A percentile compares a stretch with the other conserved stretches of the same genome.
Evolutionary conservation across 164 flowering plant species (phyloP).

Genomic region (Dillenia suffruticosa): DNA sequence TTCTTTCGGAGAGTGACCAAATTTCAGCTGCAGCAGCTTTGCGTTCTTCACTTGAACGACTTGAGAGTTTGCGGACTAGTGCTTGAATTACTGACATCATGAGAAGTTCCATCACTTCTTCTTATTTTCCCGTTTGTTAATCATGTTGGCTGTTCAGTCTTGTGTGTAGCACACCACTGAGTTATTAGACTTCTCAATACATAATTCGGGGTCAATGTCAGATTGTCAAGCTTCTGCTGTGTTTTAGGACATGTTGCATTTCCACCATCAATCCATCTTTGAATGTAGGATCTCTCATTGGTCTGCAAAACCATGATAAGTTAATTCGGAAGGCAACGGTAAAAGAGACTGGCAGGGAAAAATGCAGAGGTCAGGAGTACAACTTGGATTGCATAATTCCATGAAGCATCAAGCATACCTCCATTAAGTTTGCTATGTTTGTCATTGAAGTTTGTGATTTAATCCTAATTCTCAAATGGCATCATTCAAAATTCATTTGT

Average conservation of each 20-base stretch:
- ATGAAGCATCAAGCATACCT: neutral
- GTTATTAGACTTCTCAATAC: slow-evolving; percentile 74
- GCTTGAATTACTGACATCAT: slow-evolving; percentile 57
- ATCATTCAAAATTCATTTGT: no score
- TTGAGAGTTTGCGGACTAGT: slow-evolving; percentile 65
- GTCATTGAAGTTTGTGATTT: no score
- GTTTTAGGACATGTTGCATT: slow-evolving; percentile 89
- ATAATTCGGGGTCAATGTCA: slow-evolving; percentile 76
- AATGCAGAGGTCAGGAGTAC: neutral
- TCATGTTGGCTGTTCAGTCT: slow-evolving; percentile 59
- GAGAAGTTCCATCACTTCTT: slow-evolving; percentile 69
- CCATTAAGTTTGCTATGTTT: no score
- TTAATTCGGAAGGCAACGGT: neutral
- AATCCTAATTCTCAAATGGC: no score
- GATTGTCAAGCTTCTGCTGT: slow-evolving; percentile 66
- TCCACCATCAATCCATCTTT: slow-evolving; percentile 93
- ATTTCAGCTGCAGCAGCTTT: slow-evolving; percentile 65
- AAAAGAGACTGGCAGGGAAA: neutral
- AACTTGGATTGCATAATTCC: neutral
- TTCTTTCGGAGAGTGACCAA: slow-evolving; percentile 76
- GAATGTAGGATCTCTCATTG: slow-evolving; percentile 85
- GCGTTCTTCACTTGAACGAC: slow-evolving; percentile 47
- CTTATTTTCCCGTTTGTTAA: slow-evolving; percentile 49
- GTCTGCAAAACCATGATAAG: slow-evolving; percentile 48
- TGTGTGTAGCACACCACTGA: slow-evolving; percentile 70